Evolutionary conservation across 2,329 filamentous ascomycete species (phyloP).

Genomic region (Rhynchosporium agropyri): DNA sequence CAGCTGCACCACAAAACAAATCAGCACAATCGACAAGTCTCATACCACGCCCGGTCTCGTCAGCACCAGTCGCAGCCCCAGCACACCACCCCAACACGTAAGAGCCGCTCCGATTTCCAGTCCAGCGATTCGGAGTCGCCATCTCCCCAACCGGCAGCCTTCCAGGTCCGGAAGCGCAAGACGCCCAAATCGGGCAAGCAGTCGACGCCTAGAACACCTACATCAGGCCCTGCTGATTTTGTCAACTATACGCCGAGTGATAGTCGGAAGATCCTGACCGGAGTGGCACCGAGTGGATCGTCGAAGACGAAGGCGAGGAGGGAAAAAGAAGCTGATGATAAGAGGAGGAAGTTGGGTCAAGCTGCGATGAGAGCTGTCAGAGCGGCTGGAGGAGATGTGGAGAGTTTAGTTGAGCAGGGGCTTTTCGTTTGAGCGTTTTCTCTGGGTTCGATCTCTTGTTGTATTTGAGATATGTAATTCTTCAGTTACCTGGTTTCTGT

Average conservation of each 20-base stretch:
- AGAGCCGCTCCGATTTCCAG: constrained; percentile 11
- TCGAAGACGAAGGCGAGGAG: constrained; percentile 93
- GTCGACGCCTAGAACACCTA: constrained; percentile 46
- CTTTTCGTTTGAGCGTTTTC: constrained; percentile 46
- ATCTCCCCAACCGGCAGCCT: constrained; percentile 11
- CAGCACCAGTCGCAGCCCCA: constrained; percentile 13
- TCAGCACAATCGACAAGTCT: constrained; percentile 13
- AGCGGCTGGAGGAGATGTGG: constrained; percentile 70
- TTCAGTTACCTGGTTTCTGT: not conserved
- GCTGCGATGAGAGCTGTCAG: constrained; percentile 69
- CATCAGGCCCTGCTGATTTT: constrained; percentile 59
- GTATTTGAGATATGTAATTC: not conserved
- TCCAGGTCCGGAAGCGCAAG: constrained; percentile 38
- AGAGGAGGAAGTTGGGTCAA: constrained; percentile 68
- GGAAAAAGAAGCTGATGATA: constrained; percentile 84
- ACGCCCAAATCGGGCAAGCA: constrained; percentile 27
- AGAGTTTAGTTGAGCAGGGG: constrained; percentile 54
- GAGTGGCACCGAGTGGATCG: constrained; percentile 88
- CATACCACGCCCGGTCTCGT: constrained; percentile 27
- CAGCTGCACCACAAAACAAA: constrained; percentile 18
- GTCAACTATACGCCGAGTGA: constrained; percentile 90
- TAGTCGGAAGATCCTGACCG: constrained; percentile 76
- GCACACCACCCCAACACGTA: constrained; percentile 20
- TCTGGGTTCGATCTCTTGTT: not conserved
- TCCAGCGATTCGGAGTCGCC: constrained; percentile 29